A percentile compares a stretch with the other conserved stretches of the same genome.
Evolutionary conservation across 129 eudicot species (phyloP).

Genomic region (Silybum marianum): DNA sequence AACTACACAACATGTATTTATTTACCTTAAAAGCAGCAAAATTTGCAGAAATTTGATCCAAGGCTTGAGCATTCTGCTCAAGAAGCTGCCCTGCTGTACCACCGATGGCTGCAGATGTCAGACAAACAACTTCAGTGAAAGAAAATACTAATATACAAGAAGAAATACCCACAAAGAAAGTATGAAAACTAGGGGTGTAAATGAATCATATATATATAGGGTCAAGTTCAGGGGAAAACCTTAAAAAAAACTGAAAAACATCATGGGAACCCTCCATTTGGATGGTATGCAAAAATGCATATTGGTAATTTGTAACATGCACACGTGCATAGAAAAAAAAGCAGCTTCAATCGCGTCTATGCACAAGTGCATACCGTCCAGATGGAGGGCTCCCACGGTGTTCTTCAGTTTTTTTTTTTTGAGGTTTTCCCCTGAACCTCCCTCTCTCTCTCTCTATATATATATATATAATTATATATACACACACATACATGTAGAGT

Average conservation of each 20-base stretch:
- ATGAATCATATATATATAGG: not conserved
- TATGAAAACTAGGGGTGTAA: not conserved
- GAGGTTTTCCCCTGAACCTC: no score
- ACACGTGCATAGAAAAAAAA: no score
- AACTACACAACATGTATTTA: conserved; percentile 18
- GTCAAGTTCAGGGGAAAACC: no score
- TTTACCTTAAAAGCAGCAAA: conserved; percentile 68
- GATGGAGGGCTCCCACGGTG: no score
- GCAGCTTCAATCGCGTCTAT: no score
- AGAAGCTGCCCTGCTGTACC: conserved; percentile 76
- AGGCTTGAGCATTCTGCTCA: conserved; percentile 72
- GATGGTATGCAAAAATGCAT: no score
- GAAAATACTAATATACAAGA: not conserved
- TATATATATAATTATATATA: not conserved
- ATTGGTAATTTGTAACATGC: no score
- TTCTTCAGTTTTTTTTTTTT: no score
- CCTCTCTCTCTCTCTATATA: not conserved
- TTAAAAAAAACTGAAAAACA: no score
- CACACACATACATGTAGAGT: no score
- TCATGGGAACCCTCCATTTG: no score
- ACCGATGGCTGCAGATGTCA: conserved; percentile 61
- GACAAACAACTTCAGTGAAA: conserved; percentile 23
- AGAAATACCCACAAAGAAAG: not conserved
- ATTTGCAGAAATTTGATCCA: conserved; percentile 74
- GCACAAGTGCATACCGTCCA: no score